A percentile compares a stretch with the other conserved stretches of the same genome.
phyloP scores from a whole-genome alignment of 768 basidiomycete species.

The Hygrophorus russula region DNA sequence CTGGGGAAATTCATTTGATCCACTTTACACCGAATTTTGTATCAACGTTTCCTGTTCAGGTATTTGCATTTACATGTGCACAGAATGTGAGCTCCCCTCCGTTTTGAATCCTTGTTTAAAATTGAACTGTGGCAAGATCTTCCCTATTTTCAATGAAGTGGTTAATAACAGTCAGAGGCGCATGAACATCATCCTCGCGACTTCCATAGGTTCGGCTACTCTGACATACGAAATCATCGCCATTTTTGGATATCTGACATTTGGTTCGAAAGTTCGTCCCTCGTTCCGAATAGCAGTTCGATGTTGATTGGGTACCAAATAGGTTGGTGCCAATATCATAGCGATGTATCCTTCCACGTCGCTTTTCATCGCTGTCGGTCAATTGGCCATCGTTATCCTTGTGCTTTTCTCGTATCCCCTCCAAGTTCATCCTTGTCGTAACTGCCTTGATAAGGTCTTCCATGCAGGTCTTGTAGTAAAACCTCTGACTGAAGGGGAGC shows the following conservation, averaged over 20 bases:
- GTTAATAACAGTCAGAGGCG: conserved; percentile 66
- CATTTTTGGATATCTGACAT: conserved; percentile 85
- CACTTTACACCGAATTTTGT: conserved; percentile 71
- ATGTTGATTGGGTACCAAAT: conserved; percentile 6
- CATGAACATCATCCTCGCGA: conserved; percentile 80
- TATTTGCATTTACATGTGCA: conserved; percentile 86
- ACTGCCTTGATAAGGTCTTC: conserved; percentile 88
- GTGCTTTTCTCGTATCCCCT: conserved; percentile 92
- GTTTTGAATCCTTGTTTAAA: conserved; percentile 1
- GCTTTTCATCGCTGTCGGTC: conserved; percentile 85
- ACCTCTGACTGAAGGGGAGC: conserved; percentile 33
- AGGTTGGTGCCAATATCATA: conserved; percentile 89
- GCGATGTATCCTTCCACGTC: conserved; percentile 91
- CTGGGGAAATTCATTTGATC: conserved; percentile 60
- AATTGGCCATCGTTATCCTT: conserved; percentile 83
- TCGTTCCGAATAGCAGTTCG: not conserved
- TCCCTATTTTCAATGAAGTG: conserved; percentile 91
- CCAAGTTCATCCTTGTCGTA: conserved; percentile 89
- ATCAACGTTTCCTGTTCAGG: conserved; percentile 85
- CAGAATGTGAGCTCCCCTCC: conserved; percentile 60
- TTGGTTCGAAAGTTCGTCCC: conserved; percentile 61
- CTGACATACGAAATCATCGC: conserved; percentile 84
- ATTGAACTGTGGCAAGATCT: conserved; percentile 43
- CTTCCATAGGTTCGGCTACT: conserved; percentile 78
- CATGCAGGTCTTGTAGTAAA: conserved; percentile 24